Percentiles rank a stretch among this genome's conserved stretches.
phyloP scores from a whole-genome alignment of 2,329 filamentous ascomycete genomes.

The Talaromyces sp. region DNA sequence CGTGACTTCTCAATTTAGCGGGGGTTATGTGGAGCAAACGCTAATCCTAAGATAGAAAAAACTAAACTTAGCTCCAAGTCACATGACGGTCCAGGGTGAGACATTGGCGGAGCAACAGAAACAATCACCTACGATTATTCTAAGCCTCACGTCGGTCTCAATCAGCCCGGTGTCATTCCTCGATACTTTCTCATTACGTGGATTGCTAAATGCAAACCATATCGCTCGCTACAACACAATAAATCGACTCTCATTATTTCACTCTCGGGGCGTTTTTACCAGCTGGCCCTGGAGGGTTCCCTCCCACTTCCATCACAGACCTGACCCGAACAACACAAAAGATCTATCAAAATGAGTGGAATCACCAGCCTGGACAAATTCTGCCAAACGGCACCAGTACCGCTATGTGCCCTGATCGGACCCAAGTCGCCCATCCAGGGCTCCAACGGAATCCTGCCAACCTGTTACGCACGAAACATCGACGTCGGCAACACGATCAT shows the following conservation, averaged over 20 bases:
- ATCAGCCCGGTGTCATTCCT: neutral
- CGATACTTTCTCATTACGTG: neutral
- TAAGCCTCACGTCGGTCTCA: neutral
- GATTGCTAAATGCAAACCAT: neutral
- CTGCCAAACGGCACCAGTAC: constrained; percentile 80
- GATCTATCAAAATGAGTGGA: constrained; percentile 58
- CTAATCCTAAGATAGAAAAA: constrained; percentile 12
- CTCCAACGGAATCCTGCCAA: constrained; percentile 75
- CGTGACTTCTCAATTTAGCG: neutral
- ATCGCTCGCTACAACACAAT: constrained; percentile 7
- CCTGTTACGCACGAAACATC: constrained; percentile 91
- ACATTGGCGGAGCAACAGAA: constrained; percentile 14
- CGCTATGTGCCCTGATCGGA: constrained; percentile 82
- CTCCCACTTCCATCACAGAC: neutral
- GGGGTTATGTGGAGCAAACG: neutral
- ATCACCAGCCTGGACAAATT: constrained; percentile 89
- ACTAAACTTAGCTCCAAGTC: constrained; percentile 9
- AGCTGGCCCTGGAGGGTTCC: constrained; percentile 11
- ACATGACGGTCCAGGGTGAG: constrained; percentile 16
- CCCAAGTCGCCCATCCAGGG: constrained; percentile 60
- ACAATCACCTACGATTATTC: neutral
- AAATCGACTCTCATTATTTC: neutral
- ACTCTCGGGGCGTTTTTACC: neutral
- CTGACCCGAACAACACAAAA: neutral
- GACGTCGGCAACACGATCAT: constrained; percentile 98